These are phyloP conservation scores for Lentinula raphanica DNA, from an alignment of 768 basidiomycete genomes.

Conservation along the genomic window DNA sequence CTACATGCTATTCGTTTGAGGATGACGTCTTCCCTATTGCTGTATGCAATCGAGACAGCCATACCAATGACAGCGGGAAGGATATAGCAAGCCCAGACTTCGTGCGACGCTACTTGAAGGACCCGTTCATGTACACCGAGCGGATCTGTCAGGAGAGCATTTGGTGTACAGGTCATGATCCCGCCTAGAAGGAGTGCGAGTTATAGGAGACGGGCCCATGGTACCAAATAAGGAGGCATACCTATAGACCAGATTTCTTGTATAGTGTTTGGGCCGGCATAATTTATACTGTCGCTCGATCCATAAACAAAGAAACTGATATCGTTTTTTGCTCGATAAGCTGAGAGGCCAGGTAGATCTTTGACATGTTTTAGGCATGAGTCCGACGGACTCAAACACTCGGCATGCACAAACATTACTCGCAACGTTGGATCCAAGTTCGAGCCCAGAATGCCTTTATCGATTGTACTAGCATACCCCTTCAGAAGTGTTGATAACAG, in stretches of 20 bases:
- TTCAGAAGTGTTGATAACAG: background rate
- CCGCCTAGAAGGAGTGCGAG: slow-evolving; percentile 44
- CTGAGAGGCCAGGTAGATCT: slow-evolving; percentile 43
- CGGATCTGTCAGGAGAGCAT: slow-evolving; percentile 51
- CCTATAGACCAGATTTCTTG: slow-evolving; percentile 66
- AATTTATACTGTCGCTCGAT: slow-evolving; percentile 48
- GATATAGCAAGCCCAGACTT: slow-evolving; percentile 65
- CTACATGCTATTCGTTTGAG: background rate
- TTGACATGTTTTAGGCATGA: slow-evolving; percentile 24
- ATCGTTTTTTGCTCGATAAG: slow-evolving; percentile 38
- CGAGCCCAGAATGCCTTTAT: background rate
- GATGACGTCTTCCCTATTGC: slow-evolving; percentile 8
- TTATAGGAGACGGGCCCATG: background rate
- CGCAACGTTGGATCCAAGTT: background rate
- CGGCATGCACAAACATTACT: background rate
- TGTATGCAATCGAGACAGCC: slow-evolving; percentile 35
- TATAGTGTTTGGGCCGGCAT: slow-evolving; percentile 48
- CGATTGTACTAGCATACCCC: background rate
- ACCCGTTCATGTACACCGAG: slow-evolving; percentile 44
- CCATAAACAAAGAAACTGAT: slow-evolving; percentile 67
- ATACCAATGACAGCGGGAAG: slow-evolving; percentile 62
- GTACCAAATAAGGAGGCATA: slow-evolving; percentile 15
- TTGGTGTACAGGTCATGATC: slow-evolving; percentile 64
- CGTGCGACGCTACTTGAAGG: slow-evolving; percentile 49
- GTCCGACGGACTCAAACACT: background rate